Conservation (phyloP, 495 filamentous ascomycete genomes). For the Tuber umbilicatum region DNA sequence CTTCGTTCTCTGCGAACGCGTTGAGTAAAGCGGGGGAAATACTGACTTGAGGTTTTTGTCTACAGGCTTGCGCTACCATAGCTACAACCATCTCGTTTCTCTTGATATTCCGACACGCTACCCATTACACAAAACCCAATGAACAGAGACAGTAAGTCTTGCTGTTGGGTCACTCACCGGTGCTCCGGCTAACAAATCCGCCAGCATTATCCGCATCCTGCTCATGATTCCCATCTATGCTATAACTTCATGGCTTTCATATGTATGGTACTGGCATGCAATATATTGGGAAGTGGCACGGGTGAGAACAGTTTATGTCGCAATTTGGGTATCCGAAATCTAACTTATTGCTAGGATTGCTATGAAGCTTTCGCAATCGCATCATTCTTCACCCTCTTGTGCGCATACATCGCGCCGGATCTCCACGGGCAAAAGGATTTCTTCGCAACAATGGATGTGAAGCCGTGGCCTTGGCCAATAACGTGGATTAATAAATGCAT, state of each 20-base stretch:
- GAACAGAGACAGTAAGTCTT: slow-evolving; percentile 68
- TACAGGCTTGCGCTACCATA: slow-evolving; percentile 50
- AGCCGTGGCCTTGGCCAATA: slow-evolving; percentile 70
- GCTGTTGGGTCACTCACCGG: slow-evolving; percentile 7
- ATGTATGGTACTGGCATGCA: slow-evolving; percentile 69
- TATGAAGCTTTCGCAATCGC: slow-evolving; percentile 91
- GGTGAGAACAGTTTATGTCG: slow-evolving; percentile 12
- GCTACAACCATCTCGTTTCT: slow-evolving; percentile 53
- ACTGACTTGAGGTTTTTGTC: slow-evolving; percentile 33
- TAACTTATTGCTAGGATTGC: slow-evolving; percentile 57
- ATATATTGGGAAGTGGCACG: slow-evolving; percentile 68
- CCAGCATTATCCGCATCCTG: slow-evolving; percentile 76
- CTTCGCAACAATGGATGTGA: slow-evolving; percentile 63
- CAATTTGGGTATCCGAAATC: neutral
- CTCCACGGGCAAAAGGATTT: slow-evolving; percentile 83
- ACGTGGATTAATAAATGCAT: slow-evolving; percentile 62
- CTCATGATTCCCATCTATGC: slow-evolving; percentile 87
- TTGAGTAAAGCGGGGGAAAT: slow-evolving; percentile 35
- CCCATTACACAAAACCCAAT: slow-evolving; percentile 71
- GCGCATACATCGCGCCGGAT: slow-evolving; percentile 72
- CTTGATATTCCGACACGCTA: slow-evolving; percentile 70
- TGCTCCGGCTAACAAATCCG: slow-evolving; percentile 1
- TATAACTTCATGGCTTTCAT: slow-evolving; percentile 67
- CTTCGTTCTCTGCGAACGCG: slow-evolving; percentile 35
- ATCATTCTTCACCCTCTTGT: slow-evolving; percentile 83